Evolutionary conservation across 2,329 filamentous ascomycete species (phyloP), one percentile per base, ranked within the genome.

Genomic region (Trichoderma oligosporum): DNA sequence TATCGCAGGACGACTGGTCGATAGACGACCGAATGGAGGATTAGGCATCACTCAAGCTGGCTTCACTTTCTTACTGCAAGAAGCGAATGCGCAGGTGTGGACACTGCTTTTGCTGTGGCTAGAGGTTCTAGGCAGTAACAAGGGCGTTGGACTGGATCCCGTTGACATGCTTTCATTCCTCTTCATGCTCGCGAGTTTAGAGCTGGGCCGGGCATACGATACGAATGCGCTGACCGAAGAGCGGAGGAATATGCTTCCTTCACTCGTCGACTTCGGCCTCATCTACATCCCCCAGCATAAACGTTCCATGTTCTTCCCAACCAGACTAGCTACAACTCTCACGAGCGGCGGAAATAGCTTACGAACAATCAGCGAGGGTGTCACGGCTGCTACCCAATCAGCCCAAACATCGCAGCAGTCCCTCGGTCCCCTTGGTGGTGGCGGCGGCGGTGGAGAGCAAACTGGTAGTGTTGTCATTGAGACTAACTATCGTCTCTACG

Each of bases 11-110:
- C 82, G 87, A 52, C 83, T 97, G 7, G 91, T 99, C 18, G 86
- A 91, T 68, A 73, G 76, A 36, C 73, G 76, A 2, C 75, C 78
- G 11, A 82, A 87, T 7, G 83, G 83, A 41, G 95, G 74, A 55
- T 80, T 91, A 8, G 84, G 83, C 54, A 99, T 99, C 66, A 99
- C 94, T 0, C 87, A 96, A 68, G 85, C 89, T 2, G 94, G 94
- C 7, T 99, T 99, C 70, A 92, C 90, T 0, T 99, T 99, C 67
- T 78, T 99, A 57, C 79, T 99, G 7, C 93, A 97, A 67, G 93
- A 97, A 68, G 87, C 93, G 59, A 97, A 97, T 70, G 91, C 93
- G 0, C 94, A 99, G 72, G 91, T 99, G 33, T 99, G 94, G 94
- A 94, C 91, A 24, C 78, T 99, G 45, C 79, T 99, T 33, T 87